phyloP scores from a whole-genome alignment of 2,329 filamentous ascomycete genomes.

The Teratosphaeria nubilosa region DNA sequence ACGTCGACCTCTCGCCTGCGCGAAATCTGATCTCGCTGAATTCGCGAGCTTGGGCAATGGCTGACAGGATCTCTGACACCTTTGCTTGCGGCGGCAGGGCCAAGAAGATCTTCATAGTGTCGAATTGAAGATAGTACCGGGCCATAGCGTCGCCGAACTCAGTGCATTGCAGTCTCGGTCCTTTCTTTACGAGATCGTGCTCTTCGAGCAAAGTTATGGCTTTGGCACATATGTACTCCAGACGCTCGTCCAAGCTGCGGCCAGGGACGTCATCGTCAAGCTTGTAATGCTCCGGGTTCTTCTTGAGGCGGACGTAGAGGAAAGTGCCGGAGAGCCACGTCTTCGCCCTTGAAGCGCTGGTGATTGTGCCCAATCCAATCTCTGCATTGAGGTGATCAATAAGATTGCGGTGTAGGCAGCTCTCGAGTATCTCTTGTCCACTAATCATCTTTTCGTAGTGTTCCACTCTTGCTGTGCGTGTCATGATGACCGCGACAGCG shows the following conservation, averaged over 20 bases:
- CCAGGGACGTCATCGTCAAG: conserved; percentile 45
- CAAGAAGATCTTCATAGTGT: conserved; percentile 66
- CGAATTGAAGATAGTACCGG: conserved; percentile 67
- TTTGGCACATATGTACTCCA: conserved; percentile 61
- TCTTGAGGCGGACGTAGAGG: conserved; percentile 60
- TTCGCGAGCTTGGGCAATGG: conserved; percentile 58
- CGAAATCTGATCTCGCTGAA: conserved; percentile 65
- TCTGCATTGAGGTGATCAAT: conserved; percentile 81
- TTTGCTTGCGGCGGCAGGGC: conserved; percentile 50
- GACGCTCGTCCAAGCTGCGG: conserved; percentile 48
- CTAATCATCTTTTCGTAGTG: conserved; percentile 66
- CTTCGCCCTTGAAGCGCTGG: conserved; percentile 53
- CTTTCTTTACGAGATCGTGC: conserved; percentile 44
- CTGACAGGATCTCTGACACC: conserved; percentile 56
- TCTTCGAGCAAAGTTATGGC: conserved; percentile 57
- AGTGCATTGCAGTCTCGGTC: conserved; percentile 49
- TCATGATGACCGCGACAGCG: conserved; percentile 72
- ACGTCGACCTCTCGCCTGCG: conserved; percentile 55
- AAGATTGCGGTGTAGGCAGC: conserved; percentile 65
- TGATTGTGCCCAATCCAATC: conserved; percentile 65
- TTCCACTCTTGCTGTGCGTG: conserved; percentile 51
- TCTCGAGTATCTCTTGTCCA: conserved; percentile 65
- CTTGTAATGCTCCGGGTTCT: conserved; percentile 62
- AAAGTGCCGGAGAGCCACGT: conserved; percentile 71
- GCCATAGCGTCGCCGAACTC: conserved; percentile 74